These are phyloP conservation scores for Daldinia loculata DNA, from an alignment of 495 filamentous ascomycete species.

Conservation along the genomic window DNA sequence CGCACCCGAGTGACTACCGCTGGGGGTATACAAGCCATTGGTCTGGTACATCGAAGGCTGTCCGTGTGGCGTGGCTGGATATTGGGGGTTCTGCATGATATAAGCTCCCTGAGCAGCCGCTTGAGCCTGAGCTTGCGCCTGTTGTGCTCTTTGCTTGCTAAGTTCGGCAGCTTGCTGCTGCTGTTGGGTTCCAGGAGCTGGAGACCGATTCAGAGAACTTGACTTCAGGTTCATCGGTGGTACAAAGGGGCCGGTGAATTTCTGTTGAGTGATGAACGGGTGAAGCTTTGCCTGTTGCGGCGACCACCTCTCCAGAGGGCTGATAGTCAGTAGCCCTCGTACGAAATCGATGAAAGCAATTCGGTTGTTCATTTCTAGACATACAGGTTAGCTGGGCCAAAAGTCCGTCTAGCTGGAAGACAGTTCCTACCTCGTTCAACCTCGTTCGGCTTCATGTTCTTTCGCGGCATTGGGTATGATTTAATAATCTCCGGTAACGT, in stretches of 20 bases:
- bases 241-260: constrained; percentile 93
- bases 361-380: constrained; percentile 93
- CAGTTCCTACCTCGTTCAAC: constrained; percentile 84
- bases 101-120: constrained; percentile 62
- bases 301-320: constrained; percentile 96
- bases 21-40: constrained; percentile 76
- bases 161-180: constrained; percentile 93
- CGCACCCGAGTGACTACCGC: constrained; percentile 68
- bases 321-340: constrained; percentile 92
- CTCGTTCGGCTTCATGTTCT: constrained; percentile 98
- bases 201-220: constrained; percentile 80
- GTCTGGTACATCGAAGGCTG: constrained; percentile 78
- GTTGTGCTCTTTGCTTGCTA: constrained; percentile 85
- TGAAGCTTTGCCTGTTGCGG: constrained; percentile 97
- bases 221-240: constrained; percentile 97
- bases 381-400: constrained; percentile 15
- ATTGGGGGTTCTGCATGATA: constrained; percentile 55
- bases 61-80: constrained; percentile 50
- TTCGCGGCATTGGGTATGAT: constrained; percentile 95
- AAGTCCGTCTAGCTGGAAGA: neutral
- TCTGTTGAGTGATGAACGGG: constrained; percentile 98
- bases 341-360: constrained; percentile 99
- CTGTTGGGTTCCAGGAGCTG: constrained; percentile 95
- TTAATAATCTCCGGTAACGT: constrained; percentile 97
- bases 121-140: constrained; percentile 70